Evolutionary conservation across 306 rosid species (phyloP), one percentile per base, ranked within the genome.

Genomic region (Cicer chorassanicum): DNA sequence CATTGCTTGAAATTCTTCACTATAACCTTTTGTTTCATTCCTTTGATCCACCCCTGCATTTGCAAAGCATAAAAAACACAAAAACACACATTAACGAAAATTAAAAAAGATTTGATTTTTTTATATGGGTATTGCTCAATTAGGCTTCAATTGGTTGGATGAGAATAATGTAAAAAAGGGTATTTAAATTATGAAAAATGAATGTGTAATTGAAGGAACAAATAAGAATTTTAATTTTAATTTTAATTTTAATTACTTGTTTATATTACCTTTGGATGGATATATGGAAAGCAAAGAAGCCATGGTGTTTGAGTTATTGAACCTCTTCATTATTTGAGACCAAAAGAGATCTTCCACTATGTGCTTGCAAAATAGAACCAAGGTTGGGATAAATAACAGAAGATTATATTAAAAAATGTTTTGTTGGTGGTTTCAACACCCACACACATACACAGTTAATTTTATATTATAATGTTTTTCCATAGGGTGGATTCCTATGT

Each of bases 1-100:
- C 91, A 90, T 88, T 81, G 86, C 90, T 73, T 87, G 93, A 56
- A 90, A 90, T 16, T 90, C 96, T 70, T 81, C 86, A 80, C 93
- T 87, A 53, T 88, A 90, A 19, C 88, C 87, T 13, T 80, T 34
- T 29, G 14, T 38, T 8, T 62, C 78, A 50, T 46, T 63, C 24
- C 39, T 51, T 10, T 62, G 54, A 15, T 78, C 66, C 46, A 55
- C 79, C 65, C 79, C 96, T 82, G 54, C 72, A 55, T 63, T 45
- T 9, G 5, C 38, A 24, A 59, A 45, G 38, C 12, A 11, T 73
- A 18, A 29, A 72, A 21, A 24, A 57, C 2, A 36, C 15, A 48
- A 2, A 38, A 0, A 46, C 15, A 60, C 12, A 48, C 8, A 24
- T 24, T 24, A 56, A 14, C 55, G 8, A 15, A 63, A 34, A 61